Evolutionary conservation across 2,329 filamentous ascomycete genomes (phyloP), one percentile per base, ranked within the genome.

Genomic region (Dothistroma septosporum): DNA sequence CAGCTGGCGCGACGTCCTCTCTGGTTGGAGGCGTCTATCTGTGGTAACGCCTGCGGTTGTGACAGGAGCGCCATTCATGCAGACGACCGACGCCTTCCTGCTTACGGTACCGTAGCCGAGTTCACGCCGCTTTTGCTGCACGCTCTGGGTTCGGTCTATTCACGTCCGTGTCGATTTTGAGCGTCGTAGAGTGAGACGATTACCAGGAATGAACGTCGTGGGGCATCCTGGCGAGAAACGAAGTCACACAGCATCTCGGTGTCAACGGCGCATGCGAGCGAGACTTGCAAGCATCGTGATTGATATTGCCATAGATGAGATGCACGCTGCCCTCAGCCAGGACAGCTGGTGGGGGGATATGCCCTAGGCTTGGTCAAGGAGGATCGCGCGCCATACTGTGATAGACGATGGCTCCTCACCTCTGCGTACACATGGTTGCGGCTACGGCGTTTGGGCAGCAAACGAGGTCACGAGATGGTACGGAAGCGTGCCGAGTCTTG

Each of bases 21-120:
- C 8, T 49, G 47, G 47, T 49, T 24, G 47, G 21, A 49, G 47
- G 47, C 47, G 47, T 31, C 47, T 50, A 50, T 50, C 47, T n/a
- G 47, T 21, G 47, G 21, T 50, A 12, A 50, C 11, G 21, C 22
- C 21, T 28, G 47, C 47, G 28, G 12, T 3, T 28, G 47, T 31
- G 47, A 32, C 10, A 50, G 47, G 14, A 1, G 21, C 21, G 47
- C 41, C 41, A 44, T 44, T 19, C 21, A 21, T 50, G 47, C 47
- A 50, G 21, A 50, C n/a, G 47, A 50, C 28, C 47, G 47, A 50
- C 28, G 47, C 47, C 14, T 50, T 14, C 16, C 47, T 50, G 28
- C 21, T 12, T 21, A 44, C 12, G 19, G 37, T 16, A 44, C 16
- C 2, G 37, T 44, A n/a, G 14, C 41, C 41, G 41, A 44, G 16